These are phyloP conservation scores for Penium margaritaceum DNA, from an alignment of 139 green algal species.

Conservation along the genomic window DNA sequence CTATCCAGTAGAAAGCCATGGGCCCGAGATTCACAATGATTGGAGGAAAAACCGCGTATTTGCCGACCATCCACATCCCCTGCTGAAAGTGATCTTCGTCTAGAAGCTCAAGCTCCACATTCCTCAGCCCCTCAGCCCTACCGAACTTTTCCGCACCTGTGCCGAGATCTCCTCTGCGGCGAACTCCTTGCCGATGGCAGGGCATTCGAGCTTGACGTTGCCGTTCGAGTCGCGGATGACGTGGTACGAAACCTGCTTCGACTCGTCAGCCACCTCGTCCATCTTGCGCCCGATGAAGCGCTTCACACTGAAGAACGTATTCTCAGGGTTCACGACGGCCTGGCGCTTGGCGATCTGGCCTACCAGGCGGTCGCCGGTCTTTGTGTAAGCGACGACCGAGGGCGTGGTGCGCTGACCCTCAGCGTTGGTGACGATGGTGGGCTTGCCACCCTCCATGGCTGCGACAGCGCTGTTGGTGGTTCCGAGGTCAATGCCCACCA, in stretches of 20 bases:
- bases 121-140: too few relatives aligned
- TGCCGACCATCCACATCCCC: too few relatives aligned
- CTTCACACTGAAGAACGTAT: constrained; percentile 99
- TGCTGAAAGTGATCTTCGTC: too few relatives aligned
- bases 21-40: too few relatives aligned
- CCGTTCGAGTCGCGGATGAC: constrained; percentile 63
- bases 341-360: constrained; percentile 99
- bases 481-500: constrained; percentile 91
- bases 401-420: constrained; percentile 93
- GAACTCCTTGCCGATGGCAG: constrained; percentile 87
- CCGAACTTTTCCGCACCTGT: too few relatives aligned
- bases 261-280: constrained; percentile 81
- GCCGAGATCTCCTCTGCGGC: constrained; percentile 88
- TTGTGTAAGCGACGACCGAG: constrained; percentile 84
- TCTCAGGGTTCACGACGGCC: constrained; percentile 95
- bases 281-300: constrained; percentile 91
- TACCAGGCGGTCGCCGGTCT: constrained; percentile 80
- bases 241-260: constrained; percentile 84
- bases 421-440: constrained; percentile 94
- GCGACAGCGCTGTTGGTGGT: constrained; percentile 88
- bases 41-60: too few relatives aligned
- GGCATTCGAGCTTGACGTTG: constrained; percentile 92
- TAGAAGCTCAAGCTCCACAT: too few relatives aligned
- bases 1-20: too few relatives aligned
- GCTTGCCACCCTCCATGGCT: constrained; percentile 56